Conservation (phyloP, 1,139 yeast genomes). For the Suhomyces wounanorum region DNA sequence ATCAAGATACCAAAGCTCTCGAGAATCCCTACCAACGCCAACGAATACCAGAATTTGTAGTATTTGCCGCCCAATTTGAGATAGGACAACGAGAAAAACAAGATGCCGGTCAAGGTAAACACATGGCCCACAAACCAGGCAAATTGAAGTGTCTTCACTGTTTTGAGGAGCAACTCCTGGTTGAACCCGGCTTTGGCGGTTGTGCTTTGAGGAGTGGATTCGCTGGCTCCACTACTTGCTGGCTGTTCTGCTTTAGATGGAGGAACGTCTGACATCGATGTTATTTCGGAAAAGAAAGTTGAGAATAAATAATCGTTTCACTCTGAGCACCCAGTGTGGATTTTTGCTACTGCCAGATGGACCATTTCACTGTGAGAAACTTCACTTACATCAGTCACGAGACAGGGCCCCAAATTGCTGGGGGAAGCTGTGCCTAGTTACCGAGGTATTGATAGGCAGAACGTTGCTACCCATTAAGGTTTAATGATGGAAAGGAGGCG, state of each 20-base stretch:
- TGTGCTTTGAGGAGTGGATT: background rate
- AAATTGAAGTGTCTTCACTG: constrained; percentile 47
- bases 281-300: background rate
- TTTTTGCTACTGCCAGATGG: constrained; percentile 6
- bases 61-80: constrained; percentile 20
- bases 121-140: constrained; percentile 75
- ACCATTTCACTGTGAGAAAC: constrained; percentile 1
- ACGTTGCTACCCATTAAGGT: background rate
- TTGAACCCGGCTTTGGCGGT: constrained; percentile 18
- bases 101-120: constrained; percentile 55
- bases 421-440: background rate
- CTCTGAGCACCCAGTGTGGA: constrained; percentile 3
- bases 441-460: background rate
- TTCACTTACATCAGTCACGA: constrained; percentile 10
- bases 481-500: background rate
- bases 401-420: constrained; percentile 3
- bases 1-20: constrained; percentile 78
- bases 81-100: constrained; percentile 56
- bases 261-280: constrained; percentile 8
- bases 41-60: constrained; percentile 55
- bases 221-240: background rate
- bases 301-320: background rate
- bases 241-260: constrained; percentile 2
- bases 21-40: constrained; percentile 65
- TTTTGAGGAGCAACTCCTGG: constrained; percentile 15